These are phyloP conservation scores for Sclerotinia trifoliorum DNA, from an alignment of 2,329 filamentous ascomycete genomes.

Conservation along the genomic window DNA sequence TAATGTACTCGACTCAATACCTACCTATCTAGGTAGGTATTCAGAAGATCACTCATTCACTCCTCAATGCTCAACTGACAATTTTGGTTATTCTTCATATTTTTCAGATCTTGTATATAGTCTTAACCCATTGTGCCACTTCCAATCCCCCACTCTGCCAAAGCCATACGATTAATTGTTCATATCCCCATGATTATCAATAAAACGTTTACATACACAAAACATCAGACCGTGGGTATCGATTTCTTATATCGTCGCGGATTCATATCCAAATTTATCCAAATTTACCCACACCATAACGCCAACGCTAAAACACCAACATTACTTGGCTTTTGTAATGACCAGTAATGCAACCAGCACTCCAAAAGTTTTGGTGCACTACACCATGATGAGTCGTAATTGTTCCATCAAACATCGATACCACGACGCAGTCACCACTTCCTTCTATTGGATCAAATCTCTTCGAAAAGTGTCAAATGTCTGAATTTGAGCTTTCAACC, in stretches of 20 bases:
- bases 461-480: slow-evolving; percentile 13
- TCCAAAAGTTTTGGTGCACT: not conserved
- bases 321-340: not conserved
- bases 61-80: not conserved
- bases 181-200: not conserved
- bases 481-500: slow-evolving; percentile 33
- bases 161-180: not conserved
- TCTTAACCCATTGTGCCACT: not conserved
- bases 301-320: slow-evolving; percentile 11
- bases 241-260: not conserved
- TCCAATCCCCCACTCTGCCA: not conserved
- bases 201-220: not conserved
- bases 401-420: not conserved
- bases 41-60: not conserved
- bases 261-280: not conserved
- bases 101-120: not conserved
- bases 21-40: no score
- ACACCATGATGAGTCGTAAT: not conserved
- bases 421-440: not conserved
- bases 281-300: slow-evolving; percentile 4
- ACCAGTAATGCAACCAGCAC: not conserved
- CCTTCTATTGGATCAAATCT: not conserved
- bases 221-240: slow-evolving; percentile 20
- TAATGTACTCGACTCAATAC: not conserved
- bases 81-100: not conserved